phyloP scores from a whole-genome alignment of 306 rosid species.

The Calophaca sinica region DNA sequence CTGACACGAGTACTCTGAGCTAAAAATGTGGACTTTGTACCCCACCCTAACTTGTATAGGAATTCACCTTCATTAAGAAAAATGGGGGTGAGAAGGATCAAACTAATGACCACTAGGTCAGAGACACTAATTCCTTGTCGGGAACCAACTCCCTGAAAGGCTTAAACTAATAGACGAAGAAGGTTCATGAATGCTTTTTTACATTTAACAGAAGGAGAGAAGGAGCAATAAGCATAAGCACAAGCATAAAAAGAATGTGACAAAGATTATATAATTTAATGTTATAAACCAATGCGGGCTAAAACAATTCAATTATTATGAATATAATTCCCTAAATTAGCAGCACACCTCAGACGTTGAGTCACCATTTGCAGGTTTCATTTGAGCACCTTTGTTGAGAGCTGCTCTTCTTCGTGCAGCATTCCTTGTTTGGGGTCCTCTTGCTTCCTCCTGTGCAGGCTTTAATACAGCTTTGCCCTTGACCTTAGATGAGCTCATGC shows the following conservation, averaged over 20 bases:
- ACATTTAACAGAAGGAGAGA: constrained; percentile 7
- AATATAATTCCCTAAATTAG: constrained; percentile 1
- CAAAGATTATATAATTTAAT: constrained; percentile 17
- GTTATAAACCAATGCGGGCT: neutral
- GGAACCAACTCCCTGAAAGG: neutral
- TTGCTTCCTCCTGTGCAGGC: constrained; percentile 76
- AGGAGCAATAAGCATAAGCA: neutral
- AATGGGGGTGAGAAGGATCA: neutral
- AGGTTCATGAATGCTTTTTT: neutral
- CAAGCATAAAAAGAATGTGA: neutral
- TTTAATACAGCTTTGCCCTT: constrained; percentile 92
- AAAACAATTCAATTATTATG: constrained; percentile 10
- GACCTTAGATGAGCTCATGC: constrained; percentile 78
- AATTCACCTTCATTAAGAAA: neutral
- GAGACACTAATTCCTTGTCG: neutral
- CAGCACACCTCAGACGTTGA: constrained; percentile 86
- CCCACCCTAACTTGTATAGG: neutral
- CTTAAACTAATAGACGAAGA: constrained; percentile 5
- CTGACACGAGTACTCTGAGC: neutral
- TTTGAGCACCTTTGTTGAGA: constrained; percentile 72
- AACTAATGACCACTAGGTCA: neutral
- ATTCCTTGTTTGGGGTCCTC: constrained; percentile 87
- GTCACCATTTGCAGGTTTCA: constrained; percentile 76
- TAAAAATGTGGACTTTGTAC: neutral
- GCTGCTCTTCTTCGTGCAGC: constrained; percentile 76